These are phyloP conservation scores for Cairneyella variabilis DNA, from an alignment of 495 filamentous ascomycete genomes.

Conservation along the genomic window DNA sequence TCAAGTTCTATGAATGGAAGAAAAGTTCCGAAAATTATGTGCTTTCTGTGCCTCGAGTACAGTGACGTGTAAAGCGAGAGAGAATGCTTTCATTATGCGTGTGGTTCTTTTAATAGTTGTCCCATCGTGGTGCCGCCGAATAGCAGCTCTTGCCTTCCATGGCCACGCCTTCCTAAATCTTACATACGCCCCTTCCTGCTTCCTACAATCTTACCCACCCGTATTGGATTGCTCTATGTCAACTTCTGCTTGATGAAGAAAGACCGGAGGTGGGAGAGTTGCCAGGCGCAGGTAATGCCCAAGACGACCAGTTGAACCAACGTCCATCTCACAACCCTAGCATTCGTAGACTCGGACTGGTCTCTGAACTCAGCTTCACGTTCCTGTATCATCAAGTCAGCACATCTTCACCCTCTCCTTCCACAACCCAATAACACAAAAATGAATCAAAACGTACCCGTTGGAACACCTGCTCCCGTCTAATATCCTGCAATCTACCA, in stretches of 20 bases:
- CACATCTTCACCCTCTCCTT: neutral
- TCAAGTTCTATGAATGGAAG: slow-evolving; percentile 22
- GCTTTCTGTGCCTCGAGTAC: neutral
- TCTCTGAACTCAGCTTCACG: slow-evolving; percentile 97
- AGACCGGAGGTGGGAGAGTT: slow-evolving; percentile 86
- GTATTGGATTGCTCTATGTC: slow-evolving; percentile 48
- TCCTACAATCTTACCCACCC: neutral
- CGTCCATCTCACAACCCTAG: slow-evolving; percentile 90
- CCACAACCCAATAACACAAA: neutral
- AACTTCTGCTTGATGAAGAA: slow-evolving; percentile 99
- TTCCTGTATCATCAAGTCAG: slow-evolving; percentile 54
- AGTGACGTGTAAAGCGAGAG: no score
- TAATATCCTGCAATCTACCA: slow-evolving; percentile 79
- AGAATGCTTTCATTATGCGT: neutral
- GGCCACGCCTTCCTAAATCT: no score
- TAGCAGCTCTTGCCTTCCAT: neutral
- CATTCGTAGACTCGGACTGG: slow-evolving; percentile 91
- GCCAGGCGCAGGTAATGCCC: slow-evolving; percentile 92
- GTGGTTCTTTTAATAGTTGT: neutral
- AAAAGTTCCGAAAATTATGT: slow-evolving; percentile 21
- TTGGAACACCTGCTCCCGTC: slow-evolving; percentile 94
- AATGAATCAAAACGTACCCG: slow-evolving; percentile 55
- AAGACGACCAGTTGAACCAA: slow-evolving; percentile 80
- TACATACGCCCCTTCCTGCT: no score
- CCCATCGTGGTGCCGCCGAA: no score